These are phyloP conservation scores for Chlorella ohadii DNA, from an alignment of 139 green algal genomes.

Conservation along the genomic window DNA sequence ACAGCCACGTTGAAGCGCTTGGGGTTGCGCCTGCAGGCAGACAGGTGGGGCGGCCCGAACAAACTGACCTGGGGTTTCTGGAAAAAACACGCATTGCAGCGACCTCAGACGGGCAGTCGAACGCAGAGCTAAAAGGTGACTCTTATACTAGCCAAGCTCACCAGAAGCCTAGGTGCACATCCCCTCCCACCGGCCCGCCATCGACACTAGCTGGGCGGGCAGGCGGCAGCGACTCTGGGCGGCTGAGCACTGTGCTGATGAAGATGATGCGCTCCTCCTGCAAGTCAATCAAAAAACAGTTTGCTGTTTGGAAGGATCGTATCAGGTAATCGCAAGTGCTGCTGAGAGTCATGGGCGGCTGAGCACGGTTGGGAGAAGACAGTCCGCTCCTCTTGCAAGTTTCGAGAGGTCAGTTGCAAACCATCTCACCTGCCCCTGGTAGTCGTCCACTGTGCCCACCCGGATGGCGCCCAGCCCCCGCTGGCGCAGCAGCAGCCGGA, in stretches of 20 bases:
- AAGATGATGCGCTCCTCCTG: slow-evolving; percentile 87
- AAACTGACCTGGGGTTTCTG: too few relatives aligned
- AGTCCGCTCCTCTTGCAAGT: slow-evolving; percentile 73
- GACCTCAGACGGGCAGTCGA: too few relatives aligned
- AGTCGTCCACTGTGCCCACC: slow-evolving; percentile 86
- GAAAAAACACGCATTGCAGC: too few relatives aligned
- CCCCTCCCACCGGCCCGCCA: background rate
- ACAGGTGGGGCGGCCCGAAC: too few relatives aligned
- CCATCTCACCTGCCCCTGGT: slow-evolving; percentile 57
- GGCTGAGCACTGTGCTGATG: slow-evolving; percentile 72
- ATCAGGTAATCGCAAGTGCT: too few relatives aligned
- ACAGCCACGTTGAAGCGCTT: slow-evolving; percentile 95
- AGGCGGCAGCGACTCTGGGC: slow-evolving; percentile 49
- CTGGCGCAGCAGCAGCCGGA: slow-evolving; percentile 79
- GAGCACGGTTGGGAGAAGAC: slow-evolving; percentile 83
- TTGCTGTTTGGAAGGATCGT: too few relatives aligned
- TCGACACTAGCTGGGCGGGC: background rate
- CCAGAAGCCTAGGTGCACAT: slow-evolving; percentile 73
- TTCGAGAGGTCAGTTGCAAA: too few relatives aligned
- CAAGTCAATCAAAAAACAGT: too few relatives aligned
- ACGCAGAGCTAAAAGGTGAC: too few relatives aligned
- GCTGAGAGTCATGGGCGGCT: slow-evolving; percentile 49
- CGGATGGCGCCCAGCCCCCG: slow-evolving; percentile 66
- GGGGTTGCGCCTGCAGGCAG: slow-evolving; percentile 55
- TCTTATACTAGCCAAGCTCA: too few relatives aligned